Evolutionary conservation across 306 rosid species (phyloP), one percentile per base, ranked within the genome.

Genomic region (Morella rubra): DNA sequence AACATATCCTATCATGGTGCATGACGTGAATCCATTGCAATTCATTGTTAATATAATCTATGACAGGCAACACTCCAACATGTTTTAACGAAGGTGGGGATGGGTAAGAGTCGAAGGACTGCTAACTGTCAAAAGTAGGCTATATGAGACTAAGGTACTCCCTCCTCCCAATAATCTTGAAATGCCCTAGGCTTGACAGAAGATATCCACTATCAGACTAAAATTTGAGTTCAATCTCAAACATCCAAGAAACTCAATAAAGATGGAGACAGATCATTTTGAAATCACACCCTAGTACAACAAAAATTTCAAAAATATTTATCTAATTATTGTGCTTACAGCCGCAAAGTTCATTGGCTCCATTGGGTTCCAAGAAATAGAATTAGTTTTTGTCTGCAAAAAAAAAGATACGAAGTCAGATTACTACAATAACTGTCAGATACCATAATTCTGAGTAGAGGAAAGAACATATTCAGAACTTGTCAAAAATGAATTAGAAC

Each of bases 311-410:
- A 74, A n/a, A 49, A 71, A 41, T 22, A 81, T 53, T 46, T 4
- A 75, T 24, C 71, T 44, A 71, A 74, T 72, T 41, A 40, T 53
- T 62, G 62, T 56, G 81, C 99, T 95, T 89, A 95, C 99, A 73
- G 91, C 89, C 58, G 97, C 90, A 82, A 95, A 95, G 84, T 95
- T 95, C 73, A 95, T 77, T 66, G 99, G 99, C 77, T 95, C 99
- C 97, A 89, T 95, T 32, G 97, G 99, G 64, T 95, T 95, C 99
- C 99, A 95, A 75, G 86, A 79, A 81, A 95, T 79, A 54, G 99
- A 89, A 85, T 95, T 95, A 49, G 87, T 87, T 85, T 85, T 89
- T 22, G 93, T 95, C 99, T 95, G 96, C 53, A 83, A 84, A 74
- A 75, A 61, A 72, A 80, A 81, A 56, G 65, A 81, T 42, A 47